Evolutionary conservation across 2,329 filamentous ascomycete genomes (phyloP), one percentile per base, ranked within the genome.

Genomic region (Lomentospora prolificans): DNA sequence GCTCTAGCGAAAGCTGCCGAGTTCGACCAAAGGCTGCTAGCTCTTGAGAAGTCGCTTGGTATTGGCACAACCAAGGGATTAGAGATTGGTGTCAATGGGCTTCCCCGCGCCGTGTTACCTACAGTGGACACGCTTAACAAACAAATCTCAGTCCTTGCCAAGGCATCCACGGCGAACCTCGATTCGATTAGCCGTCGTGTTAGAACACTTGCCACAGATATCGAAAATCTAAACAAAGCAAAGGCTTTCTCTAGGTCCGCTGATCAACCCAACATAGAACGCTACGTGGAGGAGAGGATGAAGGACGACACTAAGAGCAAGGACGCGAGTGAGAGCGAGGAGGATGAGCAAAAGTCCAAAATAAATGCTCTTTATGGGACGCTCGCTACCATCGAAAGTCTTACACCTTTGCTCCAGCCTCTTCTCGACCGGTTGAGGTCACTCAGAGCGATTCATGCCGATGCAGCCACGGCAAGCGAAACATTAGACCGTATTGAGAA

Each of bases 311-410:
- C 33, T 4, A 22, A 22, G 9, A 25, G 25, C 9, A 85, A 81
- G 64, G 72, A 73, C 39, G 76, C 83, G 1, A 77, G 85, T 59
- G 84, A 86, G 56, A 78, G 80, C 27, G 71, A 85, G 17, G 58
- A 59, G 14, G 73, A 78, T 7, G 90, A 95, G 63, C 87, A 95
- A 63, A 79, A 84, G 41, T 79, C 88, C 55, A 96, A 96, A 68
- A 87, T 99, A 67, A 94, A 95, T 61, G 89, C 91, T 1, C 80
- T 99, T 4, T 96, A 96, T 69, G 87, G 88, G 1, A 89, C 90
- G 3, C 75, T 99, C 14, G 86, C 90, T 1, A 94, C 89, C 0
- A 94, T 99, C 57, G 90, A 96, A 69, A 87, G 80, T 57, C 77
- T 99, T 6, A 80, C 89, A 4, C 94, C 94, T 1, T 77, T 96